Percentiles rank a stretch among this genome's conserved stretches.
Conservation (phyloP, 495 filamentous ascomycete species). For the Neurospora sp. region DNA sequence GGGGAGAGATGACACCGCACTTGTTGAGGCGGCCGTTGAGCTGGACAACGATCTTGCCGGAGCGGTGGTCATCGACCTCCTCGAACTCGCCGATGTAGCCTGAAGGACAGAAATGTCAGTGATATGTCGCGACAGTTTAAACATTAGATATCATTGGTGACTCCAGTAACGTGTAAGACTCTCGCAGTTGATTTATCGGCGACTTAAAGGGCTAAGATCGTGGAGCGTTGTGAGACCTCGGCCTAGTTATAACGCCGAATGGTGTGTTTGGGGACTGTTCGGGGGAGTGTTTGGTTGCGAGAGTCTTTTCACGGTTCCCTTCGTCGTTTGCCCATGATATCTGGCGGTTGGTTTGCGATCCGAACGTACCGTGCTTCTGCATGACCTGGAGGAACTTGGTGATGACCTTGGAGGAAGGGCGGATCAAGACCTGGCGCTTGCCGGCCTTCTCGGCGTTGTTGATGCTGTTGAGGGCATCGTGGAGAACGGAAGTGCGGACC, state of each 20-base stretch:
- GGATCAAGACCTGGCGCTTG: constrained; percentile 96
- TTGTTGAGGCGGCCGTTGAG: constrained; percentile 97
- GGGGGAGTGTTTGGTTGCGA: constrained; percentile 3
- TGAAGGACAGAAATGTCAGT: constrained; percentile 46
- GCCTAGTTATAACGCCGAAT: constrained; percentile 99
- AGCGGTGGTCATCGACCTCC: constrained; percentile 98
- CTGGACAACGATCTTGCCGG: constrained; percentile 96
- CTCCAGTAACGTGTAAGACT: constrained; percentile 94
- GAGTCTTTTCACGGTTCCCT: constrained; percentile 8
- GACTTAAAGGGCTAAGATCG: constrained; percentile 98
- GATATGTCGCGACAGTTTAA: constrained; percentile 80
- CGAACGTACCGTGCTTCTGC: constrained; percentile 95
- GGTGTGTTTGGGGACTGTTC: background rate
- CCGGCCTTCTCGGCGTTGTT: constrained; percentile 99
- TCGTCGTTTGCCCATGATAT: background rate
- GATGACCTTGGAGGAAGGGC: constrained; percentile 96
- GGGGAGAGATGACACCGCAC: constrained; percentile 94
- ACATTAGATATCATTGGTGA: constrained; percentile 66
- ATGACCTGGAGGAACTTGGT: constrained; percentile 98
- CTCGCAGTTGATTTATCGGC: constrained; percentile 73
- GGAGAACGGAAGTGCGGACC: constrained; percentile 97
- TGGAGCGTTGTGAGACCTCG: constrained; percentile 64
- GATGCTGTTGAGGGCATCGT: constrained; percentile 98
- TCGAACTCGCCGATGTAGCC: constrained; percentile 99
- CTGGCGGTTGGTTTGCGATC: constrained; percentile 22